Evolutionary conservation across 2,329 filamentous ascomycete genomes (phyloP), one percentile per base, ranked within the genome.

Genomic region (Venturia aucupariae): DNA sequence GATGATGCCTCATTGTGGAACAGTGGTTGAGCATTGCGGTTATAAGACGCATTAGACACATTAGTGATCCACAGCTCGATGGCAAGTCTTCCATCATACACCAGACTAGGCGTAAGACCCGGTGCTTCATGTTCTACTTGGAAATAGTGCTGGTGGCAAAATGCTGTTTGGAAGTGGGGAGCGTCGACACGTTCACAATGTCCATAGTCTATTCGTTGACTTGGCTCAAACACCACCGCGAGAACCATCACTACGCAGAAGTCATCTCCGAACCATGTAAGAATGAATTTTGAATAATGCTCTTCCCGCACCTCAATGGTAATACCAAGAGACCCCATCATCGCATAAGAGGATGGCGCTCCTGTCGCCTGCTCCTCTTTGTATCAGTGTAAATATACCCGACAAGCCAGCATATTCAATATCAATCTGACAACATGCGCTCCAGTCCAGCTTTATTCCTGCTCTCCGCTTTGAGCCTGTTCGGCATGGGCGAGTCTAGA

Each of bases 341-440:
- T 57, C 51, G 51, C 51, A 38, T 57, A 38, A 57, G 51, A 57
- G 51, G 51, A 57, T 57, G 51, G 51, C 51, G 51, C 15, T 57
- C 51, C 27, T 57, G 51, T 57, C 51, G 51, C 30, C 15, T 35
- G 19, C 51, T 57, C 10, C 30, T 57, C 8, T 11, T 57, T 7
- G 30, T 57, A 24, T 35, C 51, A 32, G 51, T 57, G 51, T 57
- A 57, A 7, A 7, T 57, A 35, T 35, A 8, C 51, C 51, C 51
- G n/a, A 6, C n/a, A 11, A 22, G 8, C 22, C 46, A 19, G 51
- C 15, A 35, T 32, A 57, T 10, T 19, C 27, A 35, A 8, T 8
- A 32, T n/a, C 51, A 57, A 19, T 57, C 51, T 57, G 51, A 57
- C 51, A 57, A 7, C n/a, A 57, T 57, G 51, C 7, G 51, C 27